Base-by-base conservation (phyloP, 2,329 filamentous ascomycete genomes). In the Aureobasidium sp. region DNA sequence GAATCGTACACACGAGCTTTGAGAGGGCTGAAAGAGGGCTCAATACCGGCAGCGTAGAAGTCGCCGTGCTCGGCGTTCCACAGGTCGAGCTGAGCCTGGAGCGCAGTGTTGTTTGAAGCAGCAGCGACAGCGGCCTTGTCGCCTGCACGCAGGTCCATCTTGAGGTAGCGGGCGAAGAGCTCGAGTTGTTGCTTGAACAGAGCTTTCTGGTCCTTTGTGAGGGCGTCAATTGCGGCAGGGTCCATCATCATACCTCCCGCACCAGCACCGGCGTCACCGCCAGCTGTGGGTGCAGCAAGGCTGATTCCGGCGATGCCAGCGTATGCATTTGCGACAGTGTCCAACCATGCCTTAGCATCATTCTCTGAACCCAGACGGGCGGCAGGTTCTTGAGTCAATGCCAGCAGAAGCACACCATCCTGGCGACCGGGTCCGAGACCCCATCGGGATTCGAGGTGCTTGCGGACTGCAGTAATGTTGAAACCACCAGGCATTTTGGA, bases 401-500 rank as follows among this genome's bases (percentile, higher is more conserved):
- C 92, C 63, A 97, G 79, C 63, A 97, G 80, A 65, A 99, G 81
- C 53, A 90, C 90, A 69, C 92, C 92, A 73, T 99, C 94, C 74
- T 99, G 94, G 71, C 94, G 84, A 32, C 94, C 94, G 27, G 87
- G 73, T 4, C 82, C 90, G 63, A 99, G 80, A 62, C 94, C 94
- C 92, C 93, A 99, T 75, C 91, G 85, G 17, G 89, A 91, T 79
- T 97, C 93, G 48, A 99, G 80, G 73, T 99, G 95, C 78, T 99
- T 99, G 71, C 94, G 86, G 51, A 95, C 90, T 13, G 91, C 84
- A 71, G 93, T 97, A 75, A 97, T 97, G 76, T 97, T 99, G 85
- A 99, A 99, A 65, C 94, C 94, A 79, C 93, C 94, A 52, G 94
- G 94, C 94, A 99, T 99, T 80, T 99, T 99, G 34, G 94, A 97